phyloP scores from a whole-genome alignment of 2,329 filamentous ascomycete species.

The Fusarium mundagurra region DNA sequence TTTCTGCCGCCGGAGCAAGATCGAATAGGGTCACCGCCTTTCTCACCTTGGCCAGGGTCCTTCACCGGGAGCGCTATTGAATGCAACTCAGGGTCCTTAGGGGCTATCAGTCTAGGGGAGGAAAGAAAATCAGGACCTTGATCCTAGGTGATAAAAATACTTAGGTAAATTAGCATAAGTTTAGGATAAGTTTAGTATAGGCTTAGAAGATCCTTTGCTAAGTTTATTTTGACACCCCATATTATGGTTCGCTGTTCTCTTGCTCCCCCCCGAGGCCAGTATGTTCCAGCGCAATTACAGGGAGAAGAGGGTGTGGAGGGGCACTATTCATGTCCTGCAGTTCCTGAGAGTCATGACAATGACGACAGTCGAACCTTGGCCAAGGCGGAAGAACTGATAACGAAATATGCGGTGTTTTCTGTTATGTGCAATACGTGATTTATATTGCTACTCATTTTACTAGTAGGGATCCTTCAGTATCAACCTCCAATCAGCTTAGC shows the following conservation, averaged over 20 bases:
- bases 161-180: too few species aligned
- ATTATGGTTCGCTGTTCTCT: too few species aligned
- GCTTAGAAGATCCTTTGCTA: too few species aligned
- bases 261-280: too few species aligned
- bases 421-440: constrained; percentile 14
- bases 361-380: constrained; percentile 29
- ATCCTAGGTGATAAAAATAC: too few species aligned
- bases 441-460: constrained; percentile 13
- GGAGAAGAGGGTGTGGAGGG: constrained; percentile 31
- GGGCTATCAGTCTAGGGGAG: too few species aligned
- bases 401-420: constrained; percentile 35
- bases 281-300: constrained; percentile 12
- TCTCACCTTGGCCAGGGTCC: background rate
- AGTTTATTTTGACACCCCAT: too few species aligned
- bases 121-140: too few species aligned
- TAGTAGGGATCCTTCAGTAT: constrained; percentile 19
- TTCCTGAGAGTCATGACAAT: constrained; percentile 25
- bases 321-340: constrained; percentile 11
- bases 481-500: constrained; percentile 37
- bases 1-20: constrained; percentile 39
- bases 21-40: constrained; percentile 36
- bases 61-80: background rate
- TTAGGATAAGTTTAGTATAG: too few species aligned
- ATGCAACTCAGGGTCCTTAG: constrained; percentile 7
- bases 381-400: constrained; percentile 22